A percentile compares a stretch with the other conserved stretches of the same genome.
Conservation (phyloP, 805 yeast genomes). For the Nematodospora valgi region DNA sequence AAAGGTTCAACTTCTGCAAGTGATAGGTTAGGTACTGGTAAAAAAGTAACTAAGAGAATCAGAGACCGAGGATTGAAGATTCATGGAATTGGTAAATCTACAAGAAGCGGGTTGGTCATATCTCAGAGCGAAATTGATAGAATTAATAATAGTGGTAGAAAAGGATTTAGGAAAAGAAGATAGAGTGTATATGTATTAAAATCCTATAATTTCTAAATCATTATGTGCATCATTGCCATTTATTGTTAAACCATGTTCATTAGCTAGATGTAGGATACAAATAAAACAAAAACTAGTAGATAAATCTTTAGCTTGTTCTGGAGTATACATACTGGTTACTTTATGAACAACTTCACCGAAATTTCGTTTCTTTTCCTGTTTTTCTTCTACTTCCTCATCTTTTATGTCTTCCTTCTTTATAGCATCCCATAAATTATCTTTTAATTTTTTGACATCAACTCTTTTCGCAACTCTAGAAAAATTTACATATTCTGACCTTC, state of each 20-base stretch:
- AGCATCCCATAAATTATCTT: conserved; percentile 39
- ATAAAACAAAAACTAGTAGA: conserved; percentile 46
- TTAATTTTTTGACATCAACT: conserved; percentile 38
- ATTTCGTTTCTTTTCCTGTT: conserved; percentile 26
- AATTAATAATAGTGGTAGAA: conserved; percentile 17
- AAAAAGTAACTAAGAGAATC: conserved; percentile 32
- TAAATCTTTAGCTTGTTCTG: conserved; percentile 39
- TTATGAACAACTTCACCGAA: conserved; percentile 34
- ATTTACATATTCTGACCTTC: conserved; percentile 38
- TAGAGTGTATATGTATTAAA: conserved; percentile 2
- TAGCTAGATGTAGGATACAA: conserved; percentile 42
- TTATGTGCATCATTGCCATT: conserved; percentile 29
- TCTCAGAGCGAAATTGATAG: conserved; percentile 63
- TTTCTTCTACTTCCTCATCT: conserved; percentile 8
- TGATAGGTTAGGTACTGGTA: conserved; percentile 49
- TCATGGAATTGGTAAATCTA: conserved; percentile 68
- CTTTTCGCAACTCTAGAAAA: conserved; percentile 42
- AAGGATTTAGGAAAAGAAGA: conserved; percentile 5
- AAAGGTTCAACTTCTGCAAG: conserved; percentile 50
- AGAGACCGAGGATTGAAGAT: conserved; percentile 81
- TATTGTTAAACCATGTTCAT: conserved; percentile 39
- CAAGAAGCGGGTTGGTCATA: conserved; percentile 74
- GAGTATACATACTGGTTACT: conserved; percentile 31
- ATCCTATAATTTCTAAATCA: conserved; percentile 30
- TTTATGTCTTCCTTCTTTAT: conserved; percentile 20